These are phyloP conservation scores for Trichoderma sp. DNA, from an alignment of 2,329 filamentous ascomycete species.

Conservation along the genomic window DNA sequence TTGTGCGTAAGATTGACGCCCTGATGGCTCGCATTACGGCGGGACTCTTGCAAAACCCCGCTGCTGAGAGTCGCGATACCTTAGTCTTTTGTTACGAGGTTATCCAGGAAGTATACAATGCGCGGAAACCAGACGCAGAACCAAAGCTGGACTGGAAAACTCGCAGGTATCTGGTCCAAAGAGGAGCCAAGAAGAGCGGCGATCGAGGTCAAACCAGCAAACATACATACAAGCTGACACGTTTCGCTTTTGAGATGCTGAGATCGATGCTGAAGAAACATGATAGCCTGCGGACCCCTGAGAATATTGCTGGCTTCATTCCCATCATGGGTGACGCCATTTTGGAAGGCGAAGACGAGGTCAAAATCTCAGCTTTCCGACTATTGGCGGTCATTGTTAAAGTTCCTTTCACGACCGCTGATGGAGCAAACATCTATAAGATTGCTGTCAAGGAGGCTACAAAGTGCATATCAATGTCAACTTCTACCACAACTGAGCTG, in stretches of 20 bases:
- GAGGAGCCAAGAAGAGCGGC: slow-evolving; percentile 73
- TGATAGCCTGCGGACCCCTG: slow-evolving; percentile 74
- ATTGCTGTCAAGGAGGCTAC: slow-evolving; percentile 86
- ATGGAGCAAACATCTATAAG: slow-evolving; percentile 65
- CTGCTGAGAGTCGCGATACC: slow-evolving; percentile 76
- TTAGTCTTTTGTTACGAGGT: slow-evolving; percentile 96
- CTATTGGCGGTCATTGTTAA: slow-evolving; percentile 84
- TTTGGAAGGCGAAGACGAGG: slow-evolving; percentile 83
- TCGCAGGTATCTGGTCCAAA: slow-evolving; percentile 79
- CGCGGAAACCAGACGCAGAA: slow-evolving; percentile 55
- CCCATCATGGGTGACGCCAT: slow-evolving; percentile 88
- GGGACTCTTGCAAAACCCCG: slow-evolving; percentile 81
- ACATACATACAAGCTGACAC: slow-evolving; percentile 83
- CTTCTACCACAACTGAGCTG: slow-evolving; percentile 79
- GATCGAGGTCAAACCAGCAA: slow-evolving; percentile 74
- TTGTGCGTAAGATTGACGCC: slow-evolving; percentile 88
- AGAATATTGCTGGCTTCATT: slow-evolving; percentile 83
- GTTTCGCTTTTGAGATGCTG: slow-evolving; percentile 86
- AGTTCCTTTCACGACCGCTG: slow-evolving; percentile 76
- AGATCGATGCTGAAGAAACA: slow-evolving; percentile 86
- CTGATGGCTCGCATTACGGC: slow-evolving; percentile 80
- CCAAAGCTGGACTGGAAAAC: slow-evolving; percentile 64
- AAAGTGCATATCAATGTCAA: slow-evolving; percentile 75
- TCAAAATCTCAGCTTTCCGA: slow-evolving; percentile 85
- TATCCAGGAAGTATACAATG: slow-evolving; percentile 81